phyloP scores from a whole-genome alignment of 2,329 filamentous ascomycete genomes.

The Exophiala bonariae region DNA sequence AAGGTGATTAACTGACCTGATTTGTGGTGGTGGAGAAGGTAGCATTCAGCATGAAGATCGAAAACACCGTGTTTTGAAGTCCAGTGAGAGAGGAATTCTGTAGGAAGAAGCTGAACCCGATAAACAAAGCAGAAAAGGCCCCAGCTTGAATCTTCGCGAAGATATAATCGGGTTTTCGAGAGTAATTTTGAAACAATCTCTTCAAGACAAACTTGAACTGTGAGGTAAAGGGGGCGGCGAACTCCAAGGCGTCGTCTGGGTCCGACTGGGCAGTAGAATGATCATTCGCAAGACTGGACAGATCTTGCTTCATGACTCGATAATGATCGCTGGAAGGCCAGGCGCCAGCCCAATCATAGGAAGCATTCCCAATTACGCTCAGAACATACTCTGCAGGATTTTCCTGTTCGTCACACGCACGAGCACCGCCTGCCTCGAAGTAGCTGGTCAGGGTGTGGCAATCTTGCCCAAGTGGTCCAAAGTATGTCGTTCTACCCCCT shows the following conservation, averaged over 20 bases:
- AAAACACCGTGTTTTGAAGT: conserved; percentile 74
- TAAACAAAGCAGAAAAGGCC: conserved; percentile 50
- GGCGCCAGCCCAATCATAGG: conserved; percentile 60
- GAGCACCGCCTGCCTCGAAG: conserved; percentile 63
- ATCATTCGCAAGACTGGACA: conserved; percentile 49
- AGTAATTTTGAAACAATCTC: conserved; percentile 86
- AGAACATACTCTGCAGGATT: conserved; percentile 78
- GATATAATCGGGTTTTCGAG: conserved; percentile 84
- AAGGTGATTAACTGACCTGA: conserved; percentile 41
- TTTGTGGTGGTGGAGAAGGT: conserved; percentile 57
- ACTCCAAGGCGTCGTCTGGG: conserved; percentile 55
- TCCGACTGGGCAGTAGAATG: conserved; percentile 34
- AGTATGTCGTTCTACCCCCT: conserved; percentile 67
- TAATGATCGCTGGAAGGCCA: conserved; percentile 63
- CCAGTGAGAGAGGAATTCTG: conserved; percentile 64
- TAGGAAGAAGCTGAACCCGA: conserved; percentile 64
- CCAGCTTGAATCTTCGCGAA: conserved; percentile 63
- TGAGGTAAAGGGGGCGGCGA: conserved; percentile 68
- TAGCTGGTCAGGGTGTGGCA: conserved; percentile 59
- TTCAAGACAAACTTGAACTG: conserved; percentile 67
- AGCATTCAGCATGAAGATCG: conserved; percentile 64
- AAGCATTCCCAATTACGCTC: conserved; percentile 57
- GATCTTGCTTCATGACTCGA: conserved; percentile 53
- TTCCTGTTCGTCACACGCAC: conserved; percentile 57
- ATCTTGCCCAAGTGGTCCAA: conserved; percentile 63